These are phyloP conservation scores for Leccinum arenicola DNA, from an alignment of 768 basidiomycete species.

Conservation along the genomic window DNA sequence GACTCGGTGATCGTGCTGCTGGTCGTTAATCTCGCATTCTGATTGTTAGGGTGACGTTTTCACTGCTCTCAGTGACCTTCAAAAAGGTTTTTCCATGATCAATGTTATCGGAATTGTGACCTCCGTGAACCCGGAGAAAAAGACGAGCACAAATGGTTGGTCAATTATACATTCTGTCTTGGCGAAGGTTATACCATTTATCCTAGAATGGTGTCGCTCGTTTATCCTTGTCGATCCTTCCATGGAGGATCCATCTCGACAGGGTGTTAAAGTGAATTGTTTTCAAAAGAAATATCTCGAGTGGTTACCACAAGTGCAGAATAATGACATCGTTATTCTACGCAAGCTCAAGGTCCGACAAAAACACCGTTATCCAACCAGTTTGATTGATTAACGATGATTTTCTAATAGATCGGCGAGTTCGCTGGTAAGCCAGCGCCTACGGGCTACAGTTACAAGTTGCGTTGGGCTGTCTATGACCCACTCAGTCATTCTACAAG, in stretches of 20 bases:
- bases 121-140: conserved; percentile 8
- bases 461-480: conserved; percentile 58
- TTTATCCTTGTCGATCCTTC: conserved; percentile 55
- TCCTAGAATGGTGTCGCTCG: conserved; percentile 45
- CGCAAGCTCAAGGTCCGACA: conserved; percentile 46
- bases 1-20: neutral
- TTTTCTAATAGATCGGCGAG: conserved; percentile 29
- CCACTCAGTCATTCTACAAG: conserved; percentile 35
- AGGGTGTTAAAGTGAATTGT: conserved; percentile 41
- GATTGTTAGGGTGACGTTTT: conserved; percentile 27
- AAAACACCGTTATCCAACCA: neutral
- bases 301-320: conserved; percentile 49
- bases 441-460: conserved; percentile 43
- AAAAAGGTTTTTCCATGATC: conserved; percentile 12
- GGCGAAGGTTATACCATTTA: neutral
- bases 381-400: neutral
- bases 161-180: neutral
- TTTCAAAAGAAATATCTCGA: conserved; percentile 48
- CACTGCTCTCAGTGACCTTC: conserved; percentile 16
- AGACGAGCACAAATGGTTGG: conserved; percentile 29
- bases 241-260: conserved; percentile 22
- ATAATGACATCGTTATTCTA: conserved; percentile 53
- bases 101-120: conserved; percentile 35
- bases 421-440: conserved; percentile 35
- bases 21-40: neutral